Percentiles rank a stretch among this genome's conserved stretches.
These are phyloP conservation scores for Aureobasidium mangrovei DNA, from an alignment of 2,329 filamentous ascomycete species.

Conservation along the genomic window DNA sequence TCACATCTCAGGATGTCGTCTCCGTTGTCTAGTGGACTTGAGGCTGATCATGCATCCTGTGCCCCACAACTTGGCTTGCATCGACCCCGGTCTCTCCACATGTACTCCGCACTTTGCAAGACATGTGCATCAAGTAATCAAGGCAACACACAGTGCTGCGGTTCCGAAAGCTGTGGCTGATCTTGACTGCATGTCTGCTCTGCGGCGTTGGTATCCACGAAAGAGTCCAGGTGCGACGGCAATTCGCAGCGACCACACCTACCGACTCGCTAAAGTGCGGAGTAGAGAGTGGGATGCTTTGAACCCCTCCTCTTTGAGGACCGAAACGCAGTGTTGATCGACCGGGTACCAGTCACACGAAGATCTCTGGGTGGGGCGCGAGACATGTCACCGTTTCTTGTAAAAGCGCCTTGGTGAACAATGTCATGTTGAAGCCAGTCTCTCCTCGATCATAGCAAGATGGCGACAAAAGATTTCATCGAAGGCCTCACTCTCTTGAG, in stretches of 20 bases:
- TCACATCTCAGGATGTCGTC: background rate
- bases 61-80: background rate
- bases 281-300: background rate
- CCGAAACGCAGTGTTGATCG: background rate
- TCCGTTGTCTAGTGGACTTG: background rate
- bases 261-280: background rate
- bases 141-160: background rate
- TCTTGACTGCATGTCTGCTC: background rate
- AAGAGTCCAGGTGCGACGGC: background rate
- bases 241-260: background rate
- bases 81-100: background rate
- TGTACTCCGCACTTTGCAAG: background rate
- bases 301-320: background rate
- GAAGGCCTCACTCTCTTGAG: constrained; percentile 25
- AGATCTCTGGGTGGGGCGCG: background rate
- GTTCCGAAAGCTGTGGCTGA: background rate
- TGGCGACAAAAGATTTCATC: constrained; percentile 14
- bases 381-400: background rate
- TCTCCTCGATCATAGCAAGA: background rate
- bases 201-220: background rate
- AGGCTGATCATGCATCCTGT: background rate
- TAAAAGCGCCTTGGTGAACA: background rate
- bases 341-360: background rate
- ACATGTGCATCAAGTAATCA: background rate
- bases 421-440: background rate